Percentiles rank a stretch among this genome's conserved stretches.
Evolutionary conservation across 495 filamentous ascomycete genomes (phyloP).

Genomic region (Rusavskia elegans): DNA sequence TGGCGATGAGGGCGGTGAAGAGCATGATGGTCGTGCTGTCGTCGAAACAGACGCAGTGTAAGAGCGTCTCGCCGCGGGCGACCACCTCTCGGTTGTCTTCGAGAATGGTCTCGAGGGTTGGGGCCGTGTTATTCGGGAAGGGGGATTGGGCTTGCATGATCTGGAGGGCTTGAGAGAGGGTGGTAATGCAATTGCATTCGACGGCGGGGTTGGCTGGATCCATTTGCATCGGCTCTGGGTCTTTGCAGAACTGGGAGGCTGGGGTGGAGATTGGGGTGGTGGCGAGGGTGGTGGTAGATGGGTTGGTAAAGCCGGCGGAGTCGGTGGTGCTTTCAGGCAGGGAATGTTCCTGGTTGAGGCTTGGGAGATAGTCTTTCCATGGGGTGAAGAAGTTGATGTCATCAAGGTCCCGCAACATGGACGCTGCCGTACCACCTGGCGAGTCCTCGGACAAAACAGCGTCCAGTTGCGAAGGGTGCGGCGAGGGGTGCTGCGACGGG

Average conservation of each 20-base stretch:
- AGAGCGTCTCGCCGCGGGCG: not conserved
- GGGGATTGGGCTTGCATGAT: not conserved
- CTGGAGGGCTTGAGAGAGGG: slow-evolving; percentile 1
- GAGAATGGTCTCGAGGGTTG: slow-evolving; percentile 2
- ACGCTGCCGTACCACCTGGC: not conserved
- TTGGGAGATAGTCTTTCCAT: not conserved
- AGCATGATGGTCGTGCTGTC: slow-evolving; percentile 3
- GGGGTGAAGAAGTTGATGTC: not conserved
- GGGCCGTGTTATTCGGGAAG: not conserved
- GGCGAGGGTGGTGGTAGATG: not conserved
- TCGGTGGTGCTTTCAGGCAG: not conserved
- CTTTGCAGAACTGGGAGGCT: not conserved
- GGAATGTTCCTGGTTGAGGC: not conserved
- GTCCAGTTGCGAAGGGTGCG: not conserved
- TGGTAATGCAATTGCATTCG: slow-evolving; percentile 4
- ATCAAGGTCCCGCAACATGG: not conserved
- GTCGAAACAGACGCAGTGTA: not conserved
- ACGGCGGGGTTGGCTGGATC: not conserved
- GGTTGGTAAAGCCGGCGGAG: not conserved
- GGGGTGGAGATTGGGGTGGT: not conserved
- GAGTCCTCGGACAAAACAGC: not conserved
- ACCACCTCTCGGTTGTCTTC: not conserved
- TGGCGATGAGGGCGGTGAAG: slow-evolving; percentile 2
- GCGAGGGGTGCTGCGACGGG: not conserved
- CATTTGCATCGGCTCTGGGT: not conserved